Evolutionary conservation across 2,329 filamentous ascomycete species (phyloP).

Genomic region (Pseudocercospora fijiensis): DNA sequence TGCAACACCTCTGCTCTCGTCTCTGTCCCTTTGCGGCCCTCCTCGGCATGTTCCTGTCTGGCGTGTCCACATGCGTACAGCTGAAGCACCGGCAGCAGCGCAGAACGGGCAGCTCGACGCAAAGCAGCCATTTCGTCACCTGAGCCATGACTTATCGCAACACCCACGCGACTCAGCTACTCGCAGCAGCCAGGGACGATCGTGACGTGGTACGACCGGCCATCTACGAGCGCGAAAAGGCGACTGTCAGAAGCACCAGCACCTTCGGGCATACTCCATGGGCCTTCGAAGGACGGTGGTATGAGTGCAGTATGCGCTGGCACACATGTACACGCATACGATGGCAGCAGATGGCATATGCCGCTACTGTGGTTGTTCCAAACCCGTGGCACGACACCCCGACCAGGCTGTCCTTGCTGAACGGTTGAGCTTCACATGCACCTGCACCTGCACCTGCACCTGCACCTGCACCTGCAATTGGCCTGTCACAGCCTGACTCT

Average conservation of each 20-base stretch:
- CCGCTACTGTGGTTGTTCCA: background rate
- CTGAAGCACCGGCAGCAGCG: constrained; percentile 9
- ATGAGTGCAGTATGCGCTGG: background rate
- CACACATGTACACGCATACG: background rate
- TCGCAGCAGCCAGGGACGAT: constrained; percentile 2
- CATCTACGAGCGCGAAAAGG: background rate
- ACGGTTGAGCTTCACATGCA: background rate
- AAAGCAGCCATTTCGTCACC: constrained; percentile 6
- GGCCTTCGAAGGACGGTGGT: background rate
- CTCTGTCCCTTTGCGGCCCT: background rate
- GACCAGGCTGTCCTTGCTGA: background rate
- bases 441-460: too few relatives aligned
- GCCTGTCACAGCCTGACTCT: constrained; percentile 17
- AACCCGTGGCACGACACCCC: background rate
- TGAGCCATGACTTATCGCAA: constrained; percentile 5
- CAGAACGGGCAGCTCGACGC: background rate
- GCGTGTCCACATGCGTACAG: background rate
- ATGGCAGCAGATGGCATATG: background rate
- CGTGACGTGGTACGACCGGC: background rate
- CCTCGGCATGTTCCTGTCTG: background rate
- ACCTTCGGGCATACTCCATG: background rate
- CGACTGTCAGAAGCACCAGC: background rate
- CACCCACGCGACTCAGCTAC: constrained; percentile 4
- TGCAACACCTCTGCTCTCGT: background rate
- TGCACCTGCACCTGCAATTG: background rate